Evolutionary conservation across 176 grass and related monocot genomes (phyloP).

Genomic region (Phragmites australis): DNA sequence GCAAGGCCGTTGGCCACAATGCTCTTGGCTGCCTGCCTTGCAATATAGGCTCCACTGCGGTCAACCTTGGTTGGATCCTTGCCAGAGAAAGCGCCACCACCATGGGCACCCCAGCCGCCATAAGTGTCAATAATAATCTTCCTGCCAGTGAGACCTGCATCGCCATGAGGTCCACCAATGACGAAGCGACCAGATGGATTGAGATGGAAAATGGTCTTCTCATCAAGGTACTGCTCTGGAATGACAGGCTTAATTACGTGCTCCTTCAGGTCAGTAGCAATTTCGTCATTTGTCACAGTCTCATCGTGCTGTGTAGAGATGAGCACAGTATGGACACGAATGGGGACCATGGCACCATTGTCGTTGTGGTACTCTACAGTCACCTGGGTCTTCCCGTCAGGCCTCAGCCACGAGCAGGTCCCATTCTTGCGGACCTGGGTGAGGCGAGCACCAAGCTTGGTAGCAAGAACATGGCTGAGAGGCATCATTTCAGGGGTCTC

Average conservation of each 20-base stretch:
- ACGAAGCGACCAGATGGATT: constrained; percentile 55
- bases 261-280: constrained; percentile 51
- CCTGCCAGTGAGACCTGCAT: constrained; percentile 52
- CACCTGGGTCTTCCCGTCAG: constrained; percentile 69
- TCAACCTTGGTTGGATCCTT: constrained; percentile 66
- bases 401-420: constrained; percentile 59
- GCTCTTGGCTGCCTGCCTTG: constrained; percentile 59
- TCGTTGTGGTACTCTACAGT: constrained; percentile 59
- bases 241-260: constrained; percentile 61
- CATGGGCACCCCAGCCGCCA: constrained; percentile 58
- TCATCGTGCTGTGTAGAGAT: constrained; percentile 63
- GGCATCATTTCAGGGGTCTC: constrained; percentile 63
- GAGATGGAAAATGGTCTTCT: constrained; percentile 67
- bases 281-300: constrained; percentile 53
- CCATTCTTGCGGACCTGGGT: constrained; percentile 63
- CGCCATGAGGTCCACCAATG: constrained; percentile 58
- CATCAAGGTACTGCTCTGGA: constrained; percentile 56
- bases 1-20: constrained; percentile 48
- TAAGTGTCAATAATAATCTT: constrained; percentile 65
- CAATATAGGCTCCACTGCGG: constrained; percentile 51
- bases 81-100: constrained; percentile 56
- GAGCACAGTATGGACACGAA: constrained; percentile 59
- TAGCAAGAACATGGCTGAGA: constrained; percentile 63
- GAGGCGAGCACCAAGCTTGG: constrained; percentile 65
- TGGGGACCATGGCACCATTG: constrained; percentile 50